Conservation (phyloP, 176 grass and related monocot genomes). For the Bonia amplexicaulis region DNA sequence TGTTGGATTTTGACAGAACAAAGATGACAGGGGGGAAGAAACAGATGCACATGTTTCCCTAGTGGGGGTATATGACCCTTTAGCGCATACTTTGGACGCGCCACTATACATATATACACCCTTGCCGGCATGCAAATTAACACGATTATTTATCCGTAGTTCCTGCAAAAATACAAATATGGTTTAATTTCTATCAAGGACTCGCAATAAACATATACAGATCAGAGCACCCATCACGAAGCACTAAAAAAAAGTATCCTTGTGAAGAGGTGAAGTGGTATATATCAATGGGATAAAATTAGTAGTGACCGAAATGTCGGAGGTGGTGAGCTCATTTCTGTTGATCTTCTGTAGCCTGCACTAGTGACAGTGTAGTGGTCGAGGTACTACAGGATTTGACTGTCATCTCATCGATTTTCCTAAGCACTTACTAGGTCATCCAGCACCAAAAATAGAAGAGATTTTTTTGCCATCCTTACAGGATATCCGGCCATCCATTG, state of each 20-base stretch:
- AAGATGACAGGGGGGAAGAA: neutral
- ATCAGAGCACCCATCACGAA: neutral
- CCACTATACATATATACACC: neutral
- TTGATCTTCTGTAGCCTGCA: neutral
- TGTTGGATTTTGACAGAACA: neutral
- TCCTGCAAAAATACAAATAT: neutral
- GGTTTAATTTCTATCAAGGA: neutral
- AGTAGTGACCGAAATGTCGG: neutral
- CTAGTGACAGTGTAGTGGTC: neutral
- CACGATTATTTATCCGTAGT: neutral
- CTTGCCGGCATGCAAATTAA: neutral
- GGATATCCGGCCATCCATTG: too few species aligned
- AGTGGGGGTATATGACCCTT: neutral
- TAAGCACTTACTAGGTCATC: neutral
- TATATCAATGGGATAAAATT: neutral
- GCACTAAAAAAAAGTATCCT: neutral
- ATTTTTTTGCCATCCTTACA: too few species aligned
- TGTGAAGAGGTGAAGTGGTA: neutral
- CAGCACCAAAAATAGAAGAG: neutral
- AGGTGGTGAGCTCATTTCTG: neutral
- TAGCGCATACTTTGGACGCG: neutral
- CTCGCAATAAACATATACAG: too few species aligned
- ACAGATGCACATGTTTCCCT: slow-evolving; percentile 3
- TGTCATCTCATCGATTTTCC: neutral
- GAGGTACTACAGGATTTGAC: neutral